phyloP scores from a whole-genome alignment of 164 flowering plant genomes.

The Umbellularia californica region DNA sequence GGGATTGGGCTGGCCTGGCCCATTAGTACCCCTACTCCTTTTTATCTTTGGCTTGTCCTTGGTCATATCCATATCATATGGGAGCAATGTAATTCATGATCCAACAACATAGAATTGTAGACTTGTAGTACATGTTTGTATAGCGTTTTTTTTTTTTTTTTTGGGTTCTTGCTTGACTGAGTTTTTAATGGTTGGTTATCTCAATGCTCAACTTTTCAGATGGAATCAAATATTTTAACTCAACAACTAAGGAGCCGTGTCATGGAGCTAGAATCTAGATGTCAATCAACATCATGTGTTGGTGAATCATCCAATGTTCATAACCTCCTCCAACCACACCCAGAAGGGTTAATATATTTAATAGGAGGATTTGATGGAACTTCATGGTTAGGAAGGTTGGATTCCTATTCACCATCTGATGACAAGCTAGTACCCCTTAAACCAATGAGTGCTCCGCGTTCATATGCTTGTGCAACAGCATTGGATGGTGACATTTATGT shows the following conservation, averaged over 20 bases:
- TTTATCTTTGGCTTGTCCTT: too few relatives aligned
- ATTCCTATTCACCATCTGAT: conserved; percentile 50
- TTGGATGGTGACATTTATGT: conserved; percentile 51
- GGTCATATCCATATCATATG: too few relatives aligned
- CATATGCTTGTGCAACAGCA: conserved; percentile 54
- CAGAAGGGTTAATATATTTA: conserved; percentile 41
- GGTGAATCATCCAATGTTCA: conserved; percentile 13
- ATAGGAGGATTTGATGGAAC: conserved; percentile 77
- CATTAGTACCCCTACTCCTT: too few relatives aligned
- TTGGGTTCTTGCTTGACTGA: neutral
- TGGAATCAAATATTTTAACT: conserved; percentile 42
- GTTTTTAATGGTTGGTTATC: neutral
- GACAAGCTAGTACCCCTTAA: conserved; percentile 45
- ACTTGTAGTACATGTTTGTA: neutral
- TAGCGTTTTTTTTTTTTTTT: too few relatives aligned
- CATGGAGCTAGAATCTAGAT: conserved; percentile 31
- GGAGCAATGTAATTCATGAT: too few relatives aligned
- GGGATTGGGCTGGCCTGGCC: too few relatives aligned
- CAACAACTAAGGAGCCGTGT: conserved; percentile 36
- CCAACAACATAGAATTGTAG: neutral
- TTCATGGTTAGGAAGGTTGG: conserved; percentile 54
- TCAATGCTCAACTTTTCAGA: conserved; percentile 30
- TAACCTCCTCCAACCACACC: conserved; percentile 25
- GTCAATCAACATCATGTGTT: conserved; percentile 11
- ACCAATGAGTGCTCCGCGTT: conserved; percentile 63